Evolutionary conservation across 768 basidiomycete genomes (phyloP).

Genomic region (Boletus rubescentipes): DNA sequence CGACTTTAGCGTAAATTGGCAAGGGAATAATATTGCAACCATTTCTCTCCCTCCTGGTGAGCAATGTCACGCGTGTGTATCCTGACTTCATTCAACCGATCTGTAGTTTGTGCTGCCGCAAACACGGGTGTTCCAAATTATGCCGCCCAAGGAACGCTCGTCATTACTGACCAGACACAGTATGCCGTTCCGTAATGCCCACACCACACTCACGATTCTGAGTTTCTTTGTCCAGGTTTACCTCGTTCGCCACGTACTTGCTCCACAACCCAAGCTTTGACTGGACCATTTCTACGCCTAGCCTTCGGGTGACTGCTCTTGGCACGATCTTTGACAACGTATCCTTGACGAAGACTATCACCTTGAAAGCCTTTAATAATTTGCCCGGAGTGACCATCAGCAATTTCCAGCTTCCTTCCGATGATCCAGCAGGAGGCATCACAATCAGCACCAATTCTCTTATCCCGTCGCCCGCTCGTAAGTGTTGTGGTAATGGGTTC

Average conservation of each 20-base stretch:
- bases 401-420: slow-evolving; percentile 68
- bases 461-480: slow-evolving; percentile 67
- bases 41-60: slow-evolving; percentile 61
- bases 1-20: slow-evolving; percentile 53
- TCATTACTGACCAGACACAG: slow-evolving; percentile 52
- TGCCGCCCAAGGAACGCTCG: slow-evolving; percentile 47
- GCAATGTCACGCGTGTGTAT: slow-evolving; percentile 4
- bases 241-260: slow-evolving; percentile 61
- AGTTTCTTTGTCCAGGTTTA: slow-evolving; percentile 44
- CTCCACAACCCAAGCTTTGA: slow-evolving; percentile 63
- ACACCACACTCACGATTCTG: not conserved
- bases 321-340: slow-evolving; percentile 70
- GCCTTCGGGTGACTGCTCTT: slow-evolving; percentile 61
- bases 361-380: slow-evolving; percentile 70
- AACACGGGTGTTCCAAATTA: slow-evolving; percentile 68
- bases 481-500: slow-evolving; percentile 28
- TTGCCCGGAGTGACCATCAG: slow-evolving; percentile 69
- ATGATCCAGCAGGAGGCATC: slow-evolving; percentile 68
- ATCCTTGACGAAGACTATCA: slow-evolving; percentile 54
- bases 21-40: slow-evolving; percentile 60
- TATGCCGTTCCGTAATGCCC: slow-evolving; percentile 30
- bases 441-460: slow-evolving; percentile 64
- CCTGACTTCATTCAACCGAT: not conserved
- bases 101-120: slow-evolving; percentile 63
- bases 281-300: slow-evolving; percentile 70